phyloP scores from a whole-genome alignment of 2,329 filamentous ascomycete species.

The Microdochium paspali region DNA sequence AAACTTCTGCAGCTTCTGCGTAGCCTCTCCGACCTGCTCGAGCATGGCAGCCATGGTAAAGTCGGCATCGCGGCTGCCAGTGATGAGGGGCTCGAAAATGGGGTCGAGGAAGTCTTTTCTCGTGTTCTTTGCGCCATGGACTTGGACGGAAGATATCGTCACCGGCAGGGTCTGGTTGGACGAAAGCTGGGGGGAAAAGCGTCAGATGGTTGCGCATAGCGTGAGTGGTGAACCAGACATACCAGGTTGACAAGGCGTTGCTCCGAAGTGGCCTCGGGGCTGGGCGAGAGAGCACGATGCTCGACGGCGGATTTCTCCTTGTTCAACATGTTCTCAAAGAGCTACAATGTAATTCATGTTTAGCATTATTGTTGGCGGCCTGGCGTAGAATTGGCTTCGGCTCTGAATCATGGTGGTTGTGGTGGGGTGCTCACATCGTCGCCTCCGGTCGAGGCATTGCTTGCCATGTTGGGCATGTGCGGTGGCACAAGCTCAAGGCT shows the following conservation, averaged over 20 bases:
- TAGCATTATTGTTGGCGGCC: neutral
- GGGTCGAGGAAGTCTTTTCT: conserved; percentile 74
- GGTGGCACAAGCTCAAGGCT: neutral
- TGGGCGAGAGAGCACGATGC: conserved; percentile 13
- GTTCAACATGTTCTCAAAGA: conserved; percentile 18
- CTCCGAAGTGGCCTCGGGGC: conserved; percentile 37
- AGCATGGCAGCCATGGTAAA: conserved; percentile 78
- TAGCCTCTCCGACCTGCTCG: conserved; percentile 14
- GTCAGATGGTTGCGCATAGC: too few species aligned
- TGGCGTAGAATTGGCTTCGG: too few species aligned
- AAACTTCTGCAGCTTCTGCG: conserved; percentile 60
- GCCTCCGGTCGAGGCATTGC: conserved; percentile 11
- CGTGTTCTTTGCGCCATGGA: conserved; percentile 79
- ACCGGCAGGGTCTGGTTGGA: conserved; percentile 82
- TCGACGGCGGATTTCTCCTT: conserved; percentile 17
- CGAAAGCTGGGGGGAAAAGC: conserved; percentile 44
- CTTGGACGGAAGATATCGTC: conserved; percentile 74
- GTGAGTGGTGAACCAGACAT: conserved; percentile 14
- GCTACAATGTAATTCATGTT: conserved; percentile 7
- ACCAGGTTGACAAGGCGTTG: conserved; percentile 42
- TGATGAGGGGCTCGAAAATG: conserved; percentile 69
- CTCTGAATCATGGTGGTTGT: too few species aligned
- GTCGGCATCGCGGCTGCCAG: conserved; percentile 51
- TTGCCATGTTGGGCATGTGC: conserved; percentile 9
- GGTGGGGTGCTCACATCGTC: conserved; percentile 12